Base-by-base conservation (phyloP, 495 filamentous ascomycete species). In the Paragyromitra xinjiangensis region DNA sequence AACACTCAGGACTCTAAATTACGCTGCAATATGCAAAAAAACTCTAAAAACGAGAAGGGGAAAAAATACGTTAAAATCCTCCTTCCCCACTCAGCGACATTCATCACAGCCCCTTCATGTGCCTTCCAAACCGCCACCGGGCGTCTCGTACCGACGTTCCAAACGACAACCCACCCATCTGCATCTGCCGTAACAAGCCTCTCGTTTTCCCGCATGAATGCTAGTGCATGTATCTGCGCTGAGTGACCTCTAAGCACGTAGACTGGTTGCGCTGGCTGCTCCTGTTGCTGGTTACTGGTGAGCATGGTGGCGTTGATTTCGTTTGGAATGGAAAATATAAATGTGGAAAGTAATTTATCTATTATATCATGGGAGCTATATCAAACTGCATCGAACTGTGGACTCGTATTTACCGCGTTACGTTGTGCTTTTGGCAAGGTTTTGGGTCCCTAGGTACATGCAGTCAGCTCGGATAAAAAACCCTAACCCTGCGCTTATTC, bases 221-320 rank as follows among this genome's bases (percentile, higher is more conserved):
- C 83, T 34, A 95, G 84, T 16, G 89, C 88, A 82, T 99, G 94
- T 65, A 98, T 91, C 68, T 92, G 90, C 1, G 92, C 85, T 39
- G 88, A 86, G 84, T 99, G 95, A 66, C 95, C 95, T 78, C 95
- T 92, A 42, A 99, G 88, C 62, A 98, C 90, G 81, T 95, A 95
- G 64, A 88, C 87, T 62, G 94, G 94, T 77, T 93, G 92, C 39
- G 64, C 40, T 34, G 29, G 29, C 34, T 68, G 71, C n/a, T 68
- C 51, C 26, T 73, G 71, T 9, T 59, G 63, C 2, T 55, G 11
- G 34, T 63, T 87, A 83, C 22, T 69, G n/a, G 65, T 53, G 51
- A 75, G 71, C 70, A 75, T 78, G 44, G 42, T n/a, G 73, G 64
- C 7, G 66, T 34, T 73, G 12, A 12, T 58, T 37, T 42, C 6